Conservation (phyloP, 2,329 filamentous ascomycete genomes). For the Elsinoe necatrix region DNA sequence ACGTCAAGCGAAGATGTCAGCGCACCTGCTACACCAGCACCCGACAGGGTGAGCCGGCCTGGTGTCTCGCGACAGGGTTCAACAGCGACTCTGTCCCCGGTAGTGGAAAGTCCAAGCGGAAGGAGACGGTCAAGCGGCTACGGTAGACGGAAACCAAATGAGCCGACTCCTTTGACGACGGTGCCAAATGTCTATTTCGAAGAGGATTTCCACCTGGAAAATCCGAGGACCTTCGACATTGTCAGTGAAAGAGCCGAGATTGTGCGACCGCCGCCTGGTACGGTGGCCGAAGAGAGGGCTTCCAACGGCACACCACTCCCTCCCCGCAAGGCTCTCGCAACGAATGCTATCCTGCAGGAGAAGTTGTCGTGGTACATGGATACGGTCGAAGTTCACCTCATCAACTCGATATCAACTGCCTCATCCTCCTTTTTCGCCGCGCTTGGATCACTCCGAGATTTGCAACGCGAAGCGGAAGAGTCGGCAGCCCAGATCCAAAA, state of each 20-base stretch:
- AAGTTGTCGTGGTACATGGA: conserved; percentile 99
- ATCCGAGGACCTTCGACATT: conserved; percentile 90
- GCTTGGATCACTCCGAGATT: conserved; percentile 76
- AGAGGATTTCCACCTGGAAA: conserved; percentile 88
- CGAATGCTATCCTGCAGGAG: conserved; percentile 94
- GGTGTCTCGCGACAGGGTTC: conserved; percentile 33
- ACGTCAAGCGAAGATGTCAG: neutral
- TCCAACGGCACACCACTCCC: conserved; percentile 47
- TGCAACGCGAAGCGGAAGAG: conserved; percentile 85
- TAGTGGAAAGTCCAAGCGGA: conserved; percentile 41
- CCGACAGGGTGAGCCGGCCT: neutral
- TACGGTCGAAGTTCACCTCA: conserved; percentile 93
- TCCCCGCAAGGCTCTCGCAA: conserved; percentile 75
- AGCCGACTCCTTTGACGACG: conserved; percentile 77
- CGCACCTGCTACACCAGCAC: neutral
- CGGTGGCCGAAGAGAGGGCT: conserved; percentile 41
- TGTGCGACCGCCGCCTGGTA: conserved; percentile 58
- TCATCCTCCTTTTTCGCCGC: conserved; percentile 96
- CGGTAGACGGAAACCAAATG: conserved; percentile 54
- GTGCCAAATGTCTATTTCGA: conserved; percentile 94
- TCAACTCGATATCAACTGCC: conserved; percentile 89
- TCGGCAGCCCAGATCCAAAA: conserved; percentile 81
- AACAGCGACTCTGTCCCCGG: conserved; percentile 33
- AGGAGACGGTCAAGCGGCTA: conserved; percentile 44
- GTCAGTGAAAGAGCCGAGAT: conserved; percentile 95